A percentile compares a stretch with the other conserved stretches of the same genome.
These are phyloP conservation scores for Talaromyces pinophilus DNA, from an alignment of 2,329 filamentous ascomycete genomes.

Conservation along the genomic window DNA sequence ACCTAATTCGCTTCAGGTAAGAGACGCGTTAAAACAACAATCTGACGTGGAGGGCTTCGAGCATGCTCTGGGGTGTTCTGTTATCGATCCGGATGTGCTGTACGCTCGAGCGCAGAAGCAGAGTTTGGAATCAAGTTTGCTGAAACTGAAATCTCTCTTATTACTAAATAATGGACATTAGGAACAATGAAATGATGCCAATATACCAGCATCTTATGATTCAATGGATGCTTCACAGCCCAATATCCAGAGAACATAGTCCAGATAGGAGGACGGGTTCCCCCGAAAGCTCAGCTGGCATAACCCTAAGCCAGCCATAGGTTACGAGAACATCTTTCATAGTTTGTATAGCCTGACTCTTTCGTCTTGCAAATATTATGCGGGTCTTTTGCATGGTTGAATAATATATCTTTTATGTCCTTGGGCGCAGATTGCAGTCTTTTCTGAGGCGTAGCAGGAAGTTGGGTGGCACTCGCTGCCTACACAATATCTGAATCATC, in stretches of 20 bases:
- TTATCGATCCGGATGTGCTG: constrained; percentile 7
- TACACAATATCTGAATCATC: no score
- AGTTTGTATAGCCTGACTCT: not conserved
- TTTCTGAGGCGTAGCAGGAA: no score
- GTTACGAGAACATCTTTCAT: not conserved
- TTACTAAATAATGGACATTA: not conserved
- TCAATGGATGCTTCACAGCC: no score
- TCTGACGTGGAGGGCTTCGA: constrained; percentile 6
- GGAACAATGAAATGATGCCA: not conserved
- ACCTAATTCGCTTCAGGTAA: not conserved
- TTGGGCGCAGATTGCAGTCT: no score
- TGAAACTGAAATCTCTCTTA: constrained; percentile 2
- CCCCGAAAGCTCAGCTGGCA: not conserved
- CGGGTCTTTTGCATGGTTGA: no score
- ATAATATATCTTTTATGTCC: no score
- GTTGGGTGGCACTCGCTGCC: no score
- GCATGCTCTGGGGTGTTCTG: constrained; percentile 4
- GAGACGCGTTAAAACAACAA: not conserved
- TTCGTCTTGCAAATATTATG: not conserved
- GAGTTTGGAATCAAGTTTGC: constrained; percentile 15
- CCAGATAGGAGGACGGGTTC: not conserved
- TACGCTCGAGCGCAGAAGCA: constrained; percentile 10
- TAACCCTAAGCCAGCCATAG: not conserved
- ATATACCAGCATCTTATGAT: not conserved
- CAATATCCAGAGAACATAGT: not conserved